A percentile compares a stretch with the other conserved stretches of the same genome.
Conservation (phyloP, 371 early-diverging fungal genomes). For the Lichtheimia hyalospora region DNA sequence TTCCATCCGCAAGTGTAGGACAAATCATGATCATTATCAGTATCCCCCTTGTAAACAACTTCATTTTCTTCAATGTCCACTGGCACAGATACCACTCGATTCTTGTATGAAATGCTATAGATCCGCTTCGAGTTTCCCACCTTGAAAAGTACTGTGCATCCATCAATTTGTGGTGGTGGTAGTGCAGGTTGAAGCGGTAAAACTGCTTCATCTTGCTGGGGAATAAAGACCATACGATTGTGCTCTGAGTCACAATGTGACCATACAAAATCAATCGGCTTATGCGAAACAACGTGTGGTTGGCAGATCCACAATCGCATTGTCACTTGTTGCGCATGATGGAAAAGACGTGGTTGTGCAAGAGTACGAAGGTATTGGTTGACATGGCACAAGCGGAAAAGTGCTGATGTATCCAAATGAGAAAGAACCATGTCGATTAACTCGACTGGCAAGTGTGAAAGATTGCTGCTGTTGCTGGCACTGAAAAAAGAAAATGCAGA, state of each 20-base stretch:
- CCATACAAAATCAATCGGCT: conserved; percentile 21
- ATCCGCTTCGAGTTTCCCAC: conserved; percentile 14
- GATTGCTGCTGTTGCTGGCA: neutral
- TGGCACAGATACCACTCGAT: conserved; percentile 11
- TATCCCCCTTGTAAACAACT: neutral
- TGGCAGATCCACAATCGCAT: conserved; percentile 22
- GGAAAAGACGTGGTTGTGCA: conserved; percentile 18
- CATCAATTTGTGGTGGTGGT: conserved; percentile 19
- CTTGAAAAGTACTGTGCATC: conserved; percentile 17
- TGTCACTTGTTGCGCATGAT: conserved; percentile 17
- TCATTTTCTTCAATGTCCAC: neutral
- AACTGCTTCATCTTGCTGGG: neutral
- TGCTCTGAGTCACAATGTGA: conserved; percentile 2
- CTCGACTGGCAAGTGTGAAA: conserved; percentile 13
- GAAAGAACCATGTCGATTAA: conserved; percentile 12
- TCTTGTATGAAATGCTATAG: conserved; percentile 24
- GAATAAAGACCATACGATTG: conserved; percentile 14
- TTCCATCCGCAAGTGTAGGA: conserved; percentile 11
- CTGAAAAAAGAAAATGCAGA: neutral
- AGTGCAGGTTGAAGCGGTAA: conserved; percentile 10
- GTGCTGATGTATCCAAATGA: conserved; percentile 12
- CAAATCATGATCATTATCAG: neutral
- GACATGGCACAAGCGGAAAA: conserved; percentile 21
- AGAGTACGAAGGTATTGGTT: conserved; percentile 15
- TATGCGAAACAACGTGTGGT: conserved; percentile 12